These are phyloP conservation scores for Venturia nashicola DNA, from an alignment of 2,329 filamentous ascomycete species.

Conservation along the genomic window DNA sequence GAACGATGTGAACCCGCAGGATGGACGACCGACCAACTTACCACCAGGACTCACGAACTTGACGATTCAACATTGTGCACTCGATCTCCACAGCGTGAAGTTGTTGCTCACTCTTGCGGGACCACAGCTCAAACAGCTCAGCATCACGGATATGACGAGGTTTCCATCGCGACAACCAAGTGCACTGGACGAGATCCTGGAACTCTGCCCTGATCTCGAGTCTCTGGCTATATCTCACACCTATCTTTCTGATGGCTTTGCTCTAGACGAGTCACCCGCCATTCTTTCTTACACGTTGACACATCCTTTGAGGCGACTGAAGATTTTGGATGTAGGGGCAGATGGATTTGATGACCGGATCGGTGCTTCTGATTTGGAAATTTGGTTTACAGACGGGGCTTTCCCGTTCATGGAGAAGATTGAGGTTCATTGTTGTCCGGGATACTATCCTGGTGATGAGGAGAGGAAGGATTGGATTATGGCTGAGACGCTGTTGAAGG, in stretches of 20 bases:
- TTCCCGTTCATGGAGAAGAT: neutral
- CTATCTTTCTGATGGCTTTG: constrained; percentile 23
- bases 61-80: constrained; percentile 3
- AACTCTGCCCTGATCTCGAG: constrained; percentile 26
- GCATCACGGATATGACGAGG: constrained; percentile 28
- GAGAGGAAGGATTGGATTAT: neutral
- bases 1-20: constrained; percentile 16
- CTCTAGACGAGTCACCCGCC: neutral
- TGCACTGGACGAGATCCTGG: constrained; percentile 28
- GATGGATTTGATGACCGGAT: neutral
- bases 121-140: constrained; percentile 22
- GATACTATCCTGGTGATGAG: neutral
- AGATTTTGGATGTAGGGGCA: neutral
- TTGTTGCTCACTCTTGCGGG: neutral
- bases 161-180: constrained; percentile 19
- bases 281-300: neutral
- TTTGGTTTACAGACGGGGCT: neutral
- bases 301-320: neutral
- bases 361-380: neutral
- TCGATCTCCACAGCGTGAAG: neutral
- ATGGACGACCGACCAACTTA: constrained; percentile 16
- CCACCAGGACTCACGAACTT: neutral
- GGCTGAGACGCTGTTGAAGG: neutral
- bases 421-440: neutral
- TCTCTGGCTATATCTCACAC: constrained; percentile 32